Evolutionary conservation across 352 stramenopile species (phyloP), one percentile per base, ranked within the genome.

Genomic region (Pythium angustatum): DNA sequence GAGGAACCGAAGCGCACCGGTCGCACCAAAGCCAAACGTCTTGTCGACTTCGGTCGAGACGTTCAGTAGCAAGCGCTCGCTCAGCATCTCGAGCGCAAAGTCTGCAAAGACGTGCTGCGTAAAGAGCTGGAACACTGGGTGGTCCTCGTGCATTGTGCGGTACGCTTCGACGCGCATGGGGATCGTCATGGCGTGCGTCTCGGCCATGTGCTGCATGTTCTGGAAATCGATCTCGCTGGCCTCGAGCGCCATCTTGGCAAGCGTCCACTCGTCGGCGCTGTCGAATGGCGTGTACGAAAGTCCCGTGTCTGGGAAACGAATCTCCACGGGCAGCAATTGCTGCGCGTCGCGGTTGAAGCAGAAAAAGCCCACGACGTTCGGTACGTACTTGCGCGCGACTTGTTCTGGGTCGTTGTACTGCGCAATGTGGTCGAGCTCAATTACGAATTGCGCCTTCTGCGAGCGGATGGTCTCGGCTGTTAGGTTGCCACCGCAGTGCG

Each of bases 241-340:
- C 28, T 87, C 78, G 14, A 84, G 64, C 19, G 67, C 75, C 28
- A 76, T 77, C 62, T 83, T 87, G 62, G 76, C 79, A 15, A 85
- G 64, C 28, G 68, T 64, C 75, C 76, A 87, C 71, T 85, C 78
- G 10, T 72, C 63, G 0, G 45, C 43, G 11, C 54, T 45, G 43
- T 85, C 72, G 43, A 75, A 76, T 8, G 74, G 74, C 43, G 78
- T 77, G 73, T 87, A 87, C 24, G 73, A 74, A 30, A 87, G 36
- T 1, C 47, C 53, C 0, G 74, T 74, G 59, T 83, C 73, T n/a
- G 81, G 51, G 1, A 83, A 54, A 17, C 51, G 63, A 57, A 84
- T 85, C 48, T 76, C 67, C 11, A 85, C 56, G 19, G 78, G 75
- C 59, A 81, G 44, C 27, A 87, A 68, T 43, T 74, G 17, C 14